Evolutionary conservation across 108 stramenopile species (phyloP), one percentile per base, ranked within the genome.

Genomic region (Discostella pseudostelligera): DNA sequence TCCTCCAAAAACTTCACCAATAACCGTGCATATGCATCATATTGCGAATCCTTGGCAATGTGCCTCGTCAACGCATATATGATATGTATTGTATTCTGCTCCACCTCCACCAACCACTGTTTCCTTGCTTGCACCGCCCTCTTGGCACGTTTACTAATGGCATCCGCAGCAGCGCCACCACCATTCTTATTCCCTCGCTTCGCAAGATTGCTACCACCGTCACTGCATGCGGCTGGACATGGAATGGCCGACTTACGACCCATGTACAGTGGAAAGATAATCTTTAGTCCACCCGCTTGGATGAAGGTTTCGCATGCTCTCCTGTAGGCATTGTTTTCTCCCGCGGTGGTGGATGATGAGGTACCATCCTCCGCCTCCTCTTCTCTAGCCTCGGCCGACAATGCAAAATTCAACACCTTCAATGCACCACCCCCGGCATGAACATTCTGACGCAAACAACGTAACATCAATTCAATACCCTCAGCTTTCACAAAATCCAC

Each of bases 1-100:
- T 81, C 84, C 59, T 87, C 86, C 14, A 85, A 67, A 63, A 91
- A 91, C 49, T 91, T 91, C 48, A 76, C 79, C 35, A 91, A 24
- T 39, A 91, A 67, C 39, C 90, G 69, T 12, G 73, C 63, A 57
- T 85, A 75, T 16, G 83, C 83, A 62, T 91, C 90, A 36, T 85
- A 47, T 25, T 78, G 84, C 3, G 90, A 85, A 26, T 88, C 43
- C 22, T 74, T 62, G 22, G 67, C 69, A 37, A 91, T 69, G 57
- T 88, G 71, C 39, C 87, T 69, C 14, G 84, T 85, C 22, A 91
- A 63, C 9, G 78, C 62, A 57, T 88, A 91, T 22, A 91, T 64
- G 39, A 91, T 68, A 19, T 84, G 72, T 37, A 88, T 78, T 20
- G 62, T 57, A 65, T 84, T 80, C 22, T 66, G 55, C 72, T 86